These are phyloP conservation scores for Penicillium sclerotigenum DNA, from an alignment of 2,329 filamentous ascomycete genomes.

Conservation along the genomic window DNA sequence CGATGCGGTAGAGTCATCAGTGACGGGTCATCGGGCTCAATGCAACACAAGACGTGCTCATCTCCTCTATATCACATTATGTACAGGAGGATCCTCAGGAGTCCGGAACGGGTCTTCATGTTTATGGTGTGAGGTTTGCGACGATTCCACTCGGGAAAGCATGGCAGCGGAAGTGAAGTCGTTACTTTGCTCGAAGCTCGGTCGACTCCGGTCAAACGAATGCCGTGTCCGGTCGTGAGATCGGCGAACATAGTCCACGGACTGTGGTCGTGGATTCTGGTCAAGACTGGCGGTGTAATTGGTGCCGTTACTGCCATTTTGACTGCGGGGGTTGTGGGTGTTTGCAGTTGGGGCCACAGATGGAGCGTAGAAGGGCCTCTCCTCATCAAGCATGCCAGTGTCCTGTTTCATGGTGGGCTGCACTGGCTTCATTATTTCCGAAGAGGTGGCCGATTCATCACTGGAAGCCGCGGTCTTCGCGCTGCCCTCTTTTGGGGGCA, in stretches of 20 bases:
- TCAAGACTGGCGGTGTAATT: conserved; percentile 67
- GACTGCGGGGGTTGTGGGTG: conserved; percentile 76
- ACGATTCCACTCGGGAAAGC: conserved; percentile 78
- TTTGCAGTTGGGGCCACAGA: conserved; percentile 74
- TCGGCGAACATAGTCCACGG: conserved; percentile 58
- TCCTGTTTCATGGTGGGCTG: conserved; percentile 58
- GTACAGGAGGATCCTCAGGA: conserved; percentile 32
- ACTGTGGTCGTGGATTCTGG: conserved; percentile 55
- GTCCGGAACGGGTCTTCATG: conserved; percentile 34
- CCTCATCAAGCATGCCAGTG: conserved; percentile 75
- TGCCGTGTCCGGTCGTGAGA: conserved; percentile 85
- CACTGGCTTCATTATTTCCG: conserved; percentile 47
- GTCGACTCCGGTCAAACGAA: conserved; percentile 80
- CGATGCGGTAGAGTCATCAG: conserved; percentile 26
- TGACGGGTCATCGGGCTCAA: conserved; percentile 28
- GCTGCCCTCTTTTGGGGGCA: conserved; percentile 46
- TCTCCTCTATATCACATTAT: conserved; percentile 32
- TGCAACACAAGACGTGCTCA: conserved; percentile 20
- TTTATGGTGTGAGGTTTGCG: conserved; percentile 36
- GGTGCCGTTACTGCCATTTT: conserved; percentile 91
- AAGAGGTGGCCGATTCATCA: conserved; percentile 40
- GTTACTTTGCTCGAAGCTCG: conserved; percentile 80
- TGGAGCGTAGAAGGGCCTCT: conserved; percentile 88
- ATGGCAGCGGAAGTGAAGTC: conserved; percentile 91
- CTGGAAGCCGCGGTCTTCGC: conserved; percentile 38